phyloP scores from a whole-genome alignment of 2,329 filamentous ascomycete species.

The Trichoderma sp. region DNA sequence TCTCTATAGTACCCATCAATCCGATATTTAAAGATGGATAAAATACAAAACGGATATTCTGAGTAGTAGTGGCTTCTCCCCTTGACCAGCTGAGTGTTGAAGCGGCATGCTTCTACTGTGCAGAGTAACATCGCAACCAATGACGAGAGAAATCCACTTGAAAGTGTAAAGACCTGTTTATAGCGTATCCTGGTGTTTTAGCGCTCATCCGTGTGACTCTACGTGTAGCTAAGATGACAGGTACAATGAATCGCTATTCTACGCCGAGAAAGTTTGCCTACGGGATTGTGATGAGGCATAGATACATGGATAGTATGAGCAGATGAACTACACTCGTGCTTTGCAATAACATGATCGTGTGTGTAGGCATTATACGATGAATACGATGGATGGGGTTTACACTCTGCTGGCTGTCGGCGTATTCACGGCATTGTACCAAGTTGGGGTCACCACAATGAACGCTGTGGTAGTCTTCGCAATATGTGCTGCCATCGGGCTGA shows the following conservation, averaged over 20 bases:
- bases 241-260: not conserved
- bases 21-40: not conserved
- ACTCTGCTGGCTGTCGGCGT: not conserved
- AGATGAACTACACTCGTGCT: not conserved
- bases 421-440: not conserved
- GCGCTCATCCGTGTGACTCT: not conserved
- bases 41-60: fast-evolving
- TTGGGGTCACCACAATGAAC: not conserved
- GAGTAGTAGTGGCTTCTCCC: not conserved
- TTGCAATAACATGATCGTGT: not conserved
- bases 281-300: not conserved
- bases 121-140: not conserved
- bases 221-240: not conserved
- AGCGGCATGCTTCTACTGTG: not conserved
- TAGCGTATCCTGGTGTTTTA: not conserved
- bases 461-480: not conserved
- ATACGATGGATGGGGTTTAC: not conserved
- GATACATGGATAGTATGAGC: not conserved
- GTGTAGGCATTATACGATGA: not conserved
- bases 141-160: not conserved
- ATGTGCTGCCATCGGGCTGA: not conserved
- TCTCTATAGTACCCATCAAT: no score
- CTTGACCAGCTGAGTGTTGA: not conserved
- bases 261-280: not conserved
- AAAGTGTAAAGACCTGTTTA: not conserved